Evolutionary conservation across 192 early-diverging fungal species (phyloP).

Genomic region (Phycomyces blakesleeanus): DNA sequence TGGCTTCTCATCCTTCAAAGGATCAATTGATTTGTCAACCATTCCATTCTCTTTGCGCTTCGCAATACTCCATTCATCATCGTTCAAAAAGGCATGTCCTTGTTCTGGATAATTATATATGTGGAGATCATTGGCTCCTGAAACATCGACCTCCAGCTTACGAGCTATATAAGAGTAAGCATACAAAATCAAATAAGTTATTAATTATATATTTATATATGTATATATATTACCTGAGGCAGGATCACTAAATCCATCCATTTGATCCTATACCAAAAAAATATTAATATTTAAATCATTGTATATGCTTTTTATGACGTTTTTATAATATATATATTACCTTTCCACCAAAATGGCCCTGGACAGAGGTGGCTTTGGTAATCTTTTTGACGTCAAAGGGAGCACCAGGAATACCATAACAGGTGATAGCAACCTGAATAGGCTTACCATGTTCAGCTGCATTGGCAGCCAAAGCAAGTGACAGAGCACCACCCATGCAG

Average conservation of each 20-base stretch:
- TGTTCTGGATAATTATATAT: slow-evolving; percentile 34
- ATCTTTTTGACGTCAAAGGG: slow-evolving; percentile 24
- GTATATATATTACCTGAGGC: no score
- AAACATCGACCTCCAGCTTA: slow-evolving; percentile 17
- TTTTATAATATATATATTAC: slow-evolving; percentile 6
- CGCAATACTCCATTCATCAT: slow-evolving; percentile 28
- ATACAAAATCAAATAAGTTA: slow-evolving; percentile 7
- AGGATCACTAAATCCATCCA: slow-evolving; percentile 32
- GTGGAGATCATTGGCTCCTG: slow-evolving; percentile 9
- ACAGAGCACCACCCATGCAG: slow-evolving; percentile 50
- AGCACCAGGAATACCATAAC: slow-evolving; percentile 29
- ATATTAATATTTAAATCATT: background rate
- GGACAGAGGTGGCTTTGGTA: slow-evolving; percentile 23
- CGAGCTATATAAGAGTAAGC: slow-evolving; percentile 14
- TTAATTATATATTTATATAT: no score
- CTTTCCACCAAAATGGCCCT: slow-evolving; percentile 29
- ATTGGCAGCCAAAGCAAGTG: slow-evolving; percentile 37
- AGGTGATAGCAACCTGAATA: slow-evolving; percentile 24
- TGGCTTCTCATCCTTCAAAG: slow-evolving; percentile 23
- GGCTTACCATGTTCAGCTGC: slow-evolving; percentile 23
- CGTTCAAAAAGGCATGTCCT: slow-evolving; percentile 40
- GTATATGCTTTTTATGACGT: background rate
- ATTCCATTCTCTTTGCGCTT: slow-evolving; percentile 36
- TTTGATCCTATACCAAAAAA: slow-evolving; percentile 22
- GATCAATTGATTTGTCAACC: slow-evolving; percentile 27